Conservation (phyloP, 1,284 basidiomycete species). For the Chalciporus piperatoides region DNA sequence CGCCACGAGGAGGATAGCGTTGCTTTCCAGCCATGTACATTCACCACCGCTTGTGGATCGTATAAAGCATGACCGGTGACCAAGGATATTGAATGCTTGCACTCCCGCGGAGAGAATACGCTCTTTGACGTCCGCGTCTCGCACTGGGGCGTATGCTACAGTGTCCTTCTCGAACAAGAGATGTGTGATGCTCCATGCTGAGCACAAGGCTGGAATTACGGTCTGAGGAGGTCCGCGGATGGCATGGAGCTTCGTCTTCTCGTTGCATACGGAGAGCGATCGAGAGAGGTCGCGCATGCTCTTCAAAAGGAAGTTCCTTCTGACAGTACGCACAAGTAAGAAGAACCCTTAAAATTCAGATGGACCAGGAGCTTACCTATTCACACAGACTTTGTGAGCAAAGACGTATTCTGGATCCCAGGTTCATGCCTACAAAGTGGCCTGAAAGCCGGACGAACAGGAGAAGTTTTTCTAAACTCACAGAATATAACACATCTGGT, state of each 20-base stretch:
- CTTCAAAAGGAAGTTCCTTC: constrained; percentile 34
- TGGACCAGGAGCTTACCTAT: constrained; percentile 10
- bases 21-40: constrained; percentile 4
- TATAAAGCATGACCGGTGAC: constrained; percentile 10
- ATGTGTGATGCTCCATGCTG: constrained; percentile 46
- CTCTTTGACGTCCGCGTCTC: constrained; percentile 7
- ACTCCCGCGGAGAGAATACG: constrained; percentile 9
- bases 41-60: constrained; percentile 1
- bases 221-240: constrained; percentile 43
- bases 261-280: constrained; percentile 1
- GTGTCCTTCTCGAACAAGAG: constrained; percentile 39
- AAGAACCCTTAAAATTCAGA: neutral
- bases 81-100: constrained; percentile 3
- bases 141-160: constrained; percentile 23
- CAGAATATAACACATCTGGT: constrained; percentile 9
- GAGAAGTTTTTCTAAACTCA: constrained; percentile 5
- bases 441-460: neutral
- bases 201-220: constrained; percentile 39
- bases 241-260: constrained; percentile 26
- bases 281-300: constrained; percentile 39
- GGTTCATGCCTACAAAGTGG: constrained; percentile 1
- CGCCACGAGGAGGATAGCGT: constrained; percentile 8
- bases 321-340: constrained; percentile 8
- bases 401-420: constrained; percentile 1
- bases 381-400: constrained; percentile 8